These are phyloP conservation scores for Fusarium robinianum DNA, from an alignment of 2,329 filamentous ascomycete species.

Conservation along the genomic window DNA sequence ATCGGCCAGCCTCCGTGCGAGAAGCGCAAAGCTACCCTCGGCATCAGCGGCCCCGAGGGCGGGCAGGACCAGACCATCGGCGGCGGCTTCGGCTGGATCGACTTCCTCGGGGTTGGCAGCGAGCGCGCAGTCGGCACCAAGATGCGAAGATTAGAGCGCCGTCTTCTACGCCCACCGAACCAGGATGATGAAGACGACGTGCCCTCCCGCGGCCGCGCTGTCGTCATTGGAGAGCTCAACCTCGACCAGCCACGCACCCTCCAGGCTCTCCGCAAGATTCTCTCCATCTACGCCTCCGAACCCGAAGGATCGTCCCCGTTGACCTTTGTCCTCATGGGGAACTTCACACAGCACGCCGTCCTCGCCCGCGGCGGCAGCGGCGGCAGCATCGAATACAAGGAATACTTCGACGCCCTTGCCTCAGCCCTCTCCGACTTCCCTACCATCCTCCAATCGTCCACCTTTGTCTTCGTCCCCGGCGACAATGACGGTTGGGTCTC, in stretches of 20 bases:
- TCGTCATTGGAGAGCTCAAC: constrained; percentile 85
- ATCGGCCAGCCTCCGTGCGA: constrained; percentile 92
- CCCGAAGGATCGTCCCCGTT: constrained; percentile 70
- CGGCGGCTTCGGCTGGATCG: constrained; percentile 94
- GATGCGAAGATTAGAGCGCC: constrained; percentile 80
- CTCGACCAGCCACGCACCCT: constrained; percentile 84
- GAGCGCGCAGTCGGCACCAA: constrained; percentile 80
- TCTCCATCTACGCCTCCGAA: constrained; percentile 72
- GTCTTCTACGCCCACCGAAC: constrained; percentile 58
- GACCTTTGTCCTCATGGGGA: constrained; percentile 81
- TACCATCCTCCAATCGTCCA: constrained; percentile 74
- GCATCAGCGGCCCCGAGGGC: constrained; percentile 65
- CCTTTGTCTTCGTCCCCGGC: constrained; percentile 91
- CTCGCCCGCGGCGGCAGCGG: constrained; percentile 71
- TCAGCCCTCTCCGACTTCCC: constrained; percentile 83
- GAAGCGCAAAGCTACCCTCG: constrained; percentile 77
- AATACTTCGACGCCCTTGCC: constrained; percentile 89
- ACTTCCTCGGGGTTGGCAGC: constrained; percentile 90
- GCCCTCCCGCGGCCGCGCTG: constrained; percentile 57
- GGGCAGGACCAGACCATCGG: constrained; percentile 66
- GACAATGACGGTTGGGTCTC: constrained; percentile 98
- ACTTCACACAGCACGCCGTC: constrained; percentile 72
- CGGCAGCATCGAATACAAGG: constrained; percentile 94
- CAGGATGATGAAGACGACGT: constrained; percentile 41
- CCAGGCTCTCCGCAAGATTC: constrained; percentile 77